Evolutionary conservation across 2,329 filamentous ascomycete species (phyloP).

Genomic region (Chrysoporthe deuterocubensis): DNA sequence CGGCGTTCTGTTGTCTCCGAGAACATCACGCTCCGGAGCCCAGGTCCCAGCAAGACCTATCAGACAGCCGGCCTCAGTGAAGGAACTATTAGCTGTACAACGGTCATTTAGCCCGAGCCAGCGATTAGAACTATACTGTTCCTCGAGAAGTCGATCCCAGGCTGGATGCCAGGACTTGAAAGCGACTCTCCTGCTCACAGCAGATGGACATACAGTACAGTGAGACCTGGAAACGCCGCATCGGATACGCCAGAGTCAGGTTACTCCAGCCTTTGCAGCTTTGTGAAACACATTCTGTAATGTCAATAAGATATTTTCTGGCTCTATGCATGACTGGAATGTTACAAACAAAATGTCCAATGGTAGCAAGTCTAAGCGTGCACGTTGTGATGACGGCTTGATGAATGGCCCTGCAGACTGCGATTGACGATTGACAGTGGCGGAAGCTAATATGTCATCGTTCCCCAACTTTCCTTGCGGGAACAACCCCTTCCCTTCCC

Average conservation of each 20-base stretch:
- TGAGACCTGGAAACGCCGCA: background rate
- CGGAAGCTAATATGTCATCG: constrained; percentile 6
- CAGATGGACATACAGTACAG: background rate
- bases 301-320: background rate
- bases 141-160: background rate
- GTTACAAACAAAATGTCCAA: background rate
- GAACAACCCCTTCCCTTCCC: constrained; percentile 6
- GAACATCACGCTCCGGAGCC: background rate
- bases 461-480: background rate
- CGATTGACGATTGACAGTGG: background rate
- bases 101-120: background rate
- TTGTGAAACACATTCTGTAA: background rate
- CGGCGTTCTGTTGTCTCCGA: background rate
- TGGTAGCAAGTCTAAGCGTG: background rate
- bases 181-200: background rate
- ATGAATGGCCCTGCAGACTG: constrained; percentile 7
- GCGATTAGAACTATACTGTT: background rate
- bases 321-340: background rate
- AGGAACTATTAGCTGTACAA: background rate
- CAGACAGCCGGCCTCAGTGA: background rate
- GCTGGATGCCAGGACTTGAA: background rate
- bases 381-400: constrained; percentile 5
- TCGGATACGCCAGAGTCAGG: background rate
- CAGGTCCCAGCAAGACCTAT: background rate
- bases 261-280: background rate